Percentiles rank a stretch among this genome's conserved stretches.
Conservation (phyloP, 148 eudicot genomes). For the Rhododendron ferrugineum region DNA sequence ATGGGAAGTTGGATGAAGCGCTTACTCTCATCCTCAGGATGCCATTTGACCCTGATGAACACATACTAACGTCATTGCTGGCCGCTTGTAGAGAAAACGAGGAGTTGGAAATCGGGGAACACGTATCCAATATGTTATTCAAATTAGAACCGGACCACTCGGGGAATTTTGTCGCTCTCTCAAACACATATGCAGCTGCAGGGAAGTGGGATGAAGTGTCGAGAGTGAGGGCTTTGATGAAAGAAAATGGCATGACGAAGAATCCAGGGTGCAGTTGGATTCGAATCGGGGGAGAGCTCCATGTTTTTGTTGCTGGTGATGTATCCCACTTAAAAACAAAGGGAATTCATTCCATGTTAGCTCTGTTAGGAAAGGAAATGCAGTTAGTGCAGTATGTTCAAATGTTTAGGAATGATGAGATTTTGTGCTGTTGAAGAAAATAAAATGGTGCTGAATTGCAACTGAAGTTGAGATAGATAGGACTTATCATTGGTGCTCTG, state of each 20-base stretch:
- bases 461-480: neutral
- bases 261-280: constrained; percentile 50
- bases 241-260: constrained; percentile 27
- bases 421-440: neutral
- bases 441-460: neutral
- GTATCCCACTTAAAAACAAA: constrained; percentile 29
- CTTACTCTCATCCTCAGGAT: constrained; percentile 22
- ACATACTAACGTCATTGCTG: constrained; percentile 30
- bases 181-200: constrained; percentile 32
- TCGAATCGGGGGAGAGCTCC: constrained; percentile 32
- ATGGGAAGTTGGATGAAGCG: constrained; percentile 35
- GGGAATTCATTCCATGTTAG: constrained; percentile 27
- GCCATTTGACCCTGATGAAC: constrained; percentile 29
- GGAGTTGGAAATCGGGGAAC: constrained; percentile 32
- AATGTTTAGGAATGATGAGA: neutral
- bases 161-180: constrained; percentile 35
- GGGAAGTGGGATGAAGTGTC: constrained; percentile 42
- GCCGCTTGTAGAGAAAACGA: constrained; percentile 33
- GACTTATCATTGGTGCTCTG: neutral
- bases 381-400: neutral
- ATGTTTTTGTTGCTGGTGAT: constrained; percentile 45
- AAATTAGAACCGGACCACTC: constrained; percentile 27
- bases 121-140: constrained; percentile 17
- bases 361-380: constrained; percentile 33
- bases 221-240: constrained; percentile 31